These are phyloP conservation scores for Leucaena leucocephala DNA, from an alignment of 306 rosid genomes.

Conservation along the genomic window DNA sequence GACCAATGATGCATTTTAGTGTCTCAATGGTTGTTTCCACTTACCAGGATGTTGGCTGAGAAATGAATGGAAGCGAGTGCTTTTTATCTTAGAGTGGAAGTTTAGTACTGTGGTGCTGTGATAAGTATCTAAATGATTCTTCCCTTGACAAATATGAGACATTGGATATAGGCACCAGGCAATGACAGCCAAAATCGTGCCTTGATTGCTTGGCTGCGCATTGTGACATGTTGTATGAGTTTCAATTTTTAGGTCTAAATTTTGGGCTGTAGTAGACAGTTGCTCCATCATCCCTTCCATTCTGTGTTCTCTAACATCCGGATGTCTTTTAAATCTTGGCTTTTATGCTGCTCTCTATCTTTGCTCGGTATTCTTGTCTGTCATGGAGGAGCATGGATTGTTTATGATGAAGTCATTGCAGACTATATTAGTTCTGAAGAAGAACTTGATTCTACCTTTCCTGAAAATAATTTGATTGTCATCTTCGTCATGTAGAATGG, in stretches of 20 bases:
- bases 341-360: not conserved
- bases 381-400: not conserved
- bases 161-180: not conserved
- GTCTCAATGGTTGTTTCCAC: not conserved
- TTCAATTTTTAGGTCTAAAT: not conserved
- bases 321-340: not conserved
- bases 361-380: not conserved
- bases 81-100: not conserved
- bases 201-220: not conserved
- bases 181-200: not conserved
- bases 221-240: not conserved
- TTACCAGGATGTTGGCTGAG: conserved; percentile 16
- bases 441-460: conserved; percentile 23
- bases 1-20: not conserved
- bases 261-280: not conserved
- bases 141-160: not conserved
- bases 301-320: not conserved
- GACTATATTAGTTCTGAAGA: not conserved
- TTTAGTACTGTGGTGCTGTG: conserved; percentile 4
- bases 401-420: not conserved
- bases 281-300: not conserved
- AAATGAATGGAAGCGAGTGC: not conserved
- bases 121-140: conserved; percentile 9
- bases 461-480: conserved; percentile 33
- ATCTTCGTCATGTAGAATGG: conserved; percentile 62